These are phyloP conservation scores for Sclerotinia borealis DNA, from an alignment of 2,329 filamentous ascomycete species.

Conservation along the genomic window DNA sequence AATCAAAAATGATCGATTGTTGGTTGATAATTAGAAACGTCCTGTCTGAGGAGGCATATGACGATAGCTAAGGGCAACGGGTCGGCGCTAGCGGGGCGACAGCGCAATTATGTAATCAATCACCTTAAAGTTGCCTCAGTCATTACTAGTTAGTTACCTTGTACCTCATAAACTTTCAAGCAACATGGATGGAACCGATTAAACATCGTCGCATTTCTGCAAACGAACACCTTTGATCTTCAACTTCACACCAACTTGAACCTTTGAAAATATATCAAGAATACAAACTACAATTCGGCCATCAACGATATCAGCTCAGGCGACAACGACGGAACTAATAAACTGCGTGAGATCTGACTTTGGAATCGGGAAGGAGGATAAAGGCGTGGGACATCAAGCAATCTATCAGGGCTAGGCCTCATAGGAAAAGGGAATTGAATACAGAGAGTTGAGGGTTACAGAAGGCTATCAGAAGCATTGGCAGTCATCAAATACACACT, in stretches of 20 bases:
- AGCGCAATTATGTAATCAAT: neutral
- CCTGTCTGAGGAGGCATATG: neutral
- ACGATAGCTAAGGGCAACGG: neutral
- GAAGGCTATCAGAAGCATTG: conserved; percentile 25
- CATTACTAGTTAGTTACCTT: neutral
- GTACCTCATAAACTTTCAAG: neutral
- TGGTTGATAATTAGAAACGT: neutral
- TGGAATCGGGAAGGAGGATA: conserved; percentile 18
- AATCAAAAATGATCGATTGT: neutral
- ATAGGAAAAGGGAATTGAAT: conserved; percentile 16
- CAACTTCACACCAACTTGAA: neutral
- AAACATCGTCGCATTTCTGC: conserved; percentile 2
- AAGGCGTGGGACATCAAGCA: conserved; percentile 20
- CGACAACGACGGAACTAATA: neutral
- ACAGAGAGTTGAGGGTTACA: conserved; percentile 18
- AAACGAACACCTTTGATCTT: neutral
- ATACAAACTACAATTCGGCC: neutral
- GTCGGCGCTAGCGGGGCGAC: neutral
- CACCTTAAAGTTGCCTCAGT: neutral
- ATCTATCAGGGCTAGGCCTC: conserved; percentile 19
- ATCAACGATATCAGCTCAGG: neutral
- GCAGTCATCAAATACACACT: conserved; percentile 34
- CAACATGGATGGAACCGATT: neutral
- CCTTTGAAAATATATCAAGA: neutral
- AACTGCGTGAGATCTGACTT: conserved; percentile 7